Evolutionary conservation across 345 rosid genomes (phyloP), one percentile per base, ranked within the genome.

Genomic region (Barbarea vulgaris): DNA sequence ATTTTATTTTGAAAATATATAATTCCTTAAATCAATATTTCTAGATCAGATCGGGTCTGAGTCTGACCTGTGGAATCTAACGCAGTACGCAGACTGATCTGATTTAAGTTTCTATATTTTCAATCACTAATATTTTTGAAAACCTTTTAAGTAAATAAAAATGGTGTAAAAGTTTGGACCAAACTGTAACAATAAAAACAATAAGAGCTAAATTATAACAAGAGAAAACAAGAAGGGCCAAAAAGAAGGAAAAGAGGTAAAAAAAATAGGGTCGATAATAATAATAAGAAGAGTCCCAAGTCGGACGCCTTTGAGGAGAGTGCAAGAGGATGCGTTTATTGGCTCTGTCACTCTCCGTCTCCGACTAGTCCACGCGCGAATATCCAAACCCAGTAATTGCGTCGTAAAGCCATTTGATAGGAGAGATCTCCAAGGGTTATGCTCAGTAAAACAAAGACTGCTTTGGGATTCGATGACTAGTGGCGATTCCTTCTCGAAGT

Each of bases 401-500:
- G 17, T 44, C 34, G 9, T 18, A 22, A 27, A 61, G 28, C 63
- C 34, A 64, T 60, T 47, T 44, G 24, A 17, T 69, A 39, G 28
- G 25, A 58, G 14, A 21, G 11, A 54, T 66, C 60, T 74, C 39
- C 39, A 30, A 30, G 18, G 19, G 17, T 17, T 44, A 56, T 52
- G 18, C 42, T 58, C 60, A 37, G 55, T 9, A 41, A 25, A 42
- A 33, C 27, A 17, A 10, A 22, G 12, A 51, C 19, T 28, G 33
- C 28, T 59, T 72, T 15, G n/a, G 73, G 65, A 37, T 67, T 67
- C 78, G 55, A 73, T 79, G 82, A 55, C 22, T 61, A 62, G 39
- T 55, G 74, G 44, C 9, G 68, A 68, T 48, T 25, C 30, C 53
- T 21, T 61, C 17, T 44, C 70, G 47, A 78, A 36, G 57, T 42